Evolutionary conservation across 2,329 filamentous ascomycete genomes (phyloP).

Genomic region (Pseudogymnoascus sp.): DNA sequence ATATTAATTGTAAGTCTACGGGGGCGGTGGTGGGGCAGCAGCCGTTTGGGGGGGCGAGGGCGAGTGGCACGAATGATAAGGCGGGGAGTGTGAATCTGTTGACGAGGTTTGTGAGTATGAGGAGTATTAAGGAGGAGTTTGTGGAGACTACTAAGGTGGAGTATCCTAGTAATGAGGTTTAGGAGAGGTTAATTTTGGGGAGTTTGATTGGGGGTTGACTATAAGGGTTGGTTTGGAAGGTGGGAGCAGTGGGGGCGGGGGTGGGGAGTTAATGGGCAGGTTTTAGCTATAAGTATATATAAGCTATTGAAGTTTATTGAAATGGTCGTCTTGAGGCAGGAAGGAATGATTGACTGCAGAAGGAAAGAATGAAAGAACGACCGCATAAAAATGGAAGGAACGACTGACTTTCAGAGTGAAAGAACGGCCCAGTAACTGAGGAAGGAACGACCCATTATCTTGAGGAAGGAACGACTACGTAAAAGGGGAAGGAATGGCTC

Average conservation of each 20-base stretch:
- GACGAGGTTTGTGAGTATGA: conserved; percentile 58
- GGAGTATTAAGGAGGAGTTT: conserved; percentile 72
- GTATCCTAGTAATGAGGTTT: conserved; percentile 64
- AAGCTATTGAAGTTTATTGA: neutral
- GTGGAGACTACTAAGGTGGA: conserved; percentile 51
- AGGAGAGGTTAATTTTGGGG: neutral
- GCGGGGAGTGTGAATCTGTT: conserved; percentile 59
- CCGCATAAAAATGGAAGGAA: too few species aligned
- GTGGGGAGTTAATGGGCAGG: neutral
- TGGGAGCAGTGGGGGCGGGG: neutral
- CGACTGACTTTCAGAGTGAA: too few species aligned
- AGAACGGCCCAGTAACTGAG: too few species aligned
- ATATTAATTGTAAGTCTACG: conserved; percentile 77
- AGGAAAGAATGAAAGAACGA: too few species aligned
- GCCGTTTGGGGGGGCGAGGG: conserved; percentile 61
- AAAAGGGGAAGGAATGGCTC: too few species aligned
- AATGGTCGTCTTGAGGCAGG: too few species aligned
- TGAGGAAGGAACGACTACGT: too few species aligned
- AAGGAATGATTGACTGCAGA: too few species aligned
- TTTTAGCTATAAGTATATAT: neutral
- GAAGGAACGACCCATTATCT: too few species aligned
- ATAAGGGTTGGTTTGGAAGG: neutral
- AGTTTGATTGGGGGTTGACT: neutral
- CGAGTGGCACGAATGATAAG: conserved; percentile 68
- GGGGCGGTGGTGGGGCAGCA: conserved; percentile 68